phyloP scores from a whole-genome alignment of 108 stramenopile genomes.

The Parietichytrium sp. region DNA sequence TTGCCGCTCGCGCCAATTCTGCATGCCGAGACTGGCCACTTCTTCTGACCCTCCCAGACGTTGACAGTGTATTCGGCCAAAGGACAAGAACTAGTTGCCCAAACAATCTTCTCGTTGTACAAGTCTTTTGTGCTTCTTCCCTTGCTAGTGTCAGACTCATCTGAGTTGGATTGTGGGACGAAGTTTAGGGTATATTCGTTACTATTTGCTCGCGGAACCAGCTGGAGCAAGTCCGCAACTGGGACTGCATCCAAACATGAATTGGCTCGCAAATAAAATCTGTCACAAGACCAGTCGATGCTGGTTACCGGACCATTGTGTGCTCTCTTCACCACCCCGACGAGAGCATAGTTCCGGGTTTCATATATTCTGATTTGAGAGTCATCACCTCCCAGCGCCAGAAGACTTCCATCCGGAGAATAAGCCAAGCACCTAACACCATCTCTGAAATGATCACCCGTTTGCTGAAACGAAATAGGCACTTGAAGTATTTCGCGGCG shows the following conservation, averaged over 20 bases:
- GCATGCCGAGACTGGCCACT: too few relatives aligned
- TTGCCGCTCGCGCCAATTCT: too few relatives aligned
- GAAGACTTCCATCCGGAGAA: not conserved
- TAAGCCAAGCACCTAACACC: not conserved
- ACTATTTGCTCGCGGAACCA: not conserved
- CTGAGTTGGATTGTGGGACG: too few relatives aligned
- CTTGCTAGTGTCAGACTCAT: too few relatives aligned
- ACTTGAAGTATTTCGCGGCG: not conserved
- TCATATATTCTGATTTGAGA: not conserved
- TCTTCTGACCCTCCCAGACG: too few relatives aligned
- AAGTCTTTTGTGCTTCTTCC: too few relatives aligned
- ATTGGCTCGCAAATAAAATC: not conserved
- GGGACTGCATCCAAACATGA: not conserved
- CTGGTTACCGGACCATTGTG: not conserved
- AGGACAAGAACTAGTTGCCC: too few relatives aligned
- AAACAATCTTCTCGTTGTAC: too few relatives aligned
- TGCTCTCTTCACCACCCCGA: not conserved
- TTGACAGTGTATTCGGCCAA: too few relatives aligned
- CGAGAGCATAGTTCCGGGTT: not conserved
- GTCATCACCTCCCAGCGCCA: constrained; percentile 16
- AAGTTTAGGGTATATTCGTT: not conserved
- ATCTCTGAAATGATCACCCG: not conserved
- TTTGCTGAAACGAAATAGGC: not conserved
- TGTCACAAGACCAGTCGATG: not conserved
- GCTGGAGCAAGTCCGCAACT: too few relatives aligned